These are phyloP conservation scores for Dothideomycetes sp. DNA, from an alignment of 2,329 filamentous ascomycete species.

Conservation along the genomic window DNA sequence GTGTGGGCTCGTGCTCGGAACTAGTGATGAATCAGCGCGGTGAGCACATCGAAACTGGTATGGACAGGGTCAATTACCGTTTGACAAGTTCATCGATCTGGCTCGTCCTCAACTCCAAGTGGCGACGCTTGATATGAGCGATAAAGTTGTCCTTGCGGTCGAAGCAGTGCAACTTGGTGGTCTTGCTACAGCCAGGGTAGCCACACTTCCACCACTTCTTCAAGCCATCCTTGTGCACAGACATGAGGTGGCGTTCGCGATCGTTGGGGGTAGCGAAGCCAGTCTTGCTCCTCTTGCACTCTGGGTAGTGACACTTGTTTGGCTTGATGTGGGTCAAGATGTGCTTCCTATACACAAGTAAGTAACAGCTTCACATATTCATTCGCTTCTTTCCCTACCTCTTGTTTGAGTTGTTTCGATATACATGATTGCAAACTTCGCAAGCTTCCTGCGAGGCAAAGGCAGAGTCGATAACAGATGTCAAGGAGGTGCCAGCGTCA, in stretches of 20 bases:
- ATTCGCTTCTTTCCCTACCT: not conserved
- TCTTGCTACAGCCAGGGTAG: constrained; percentile 44
- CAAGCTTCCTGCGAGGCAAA: not conserved
- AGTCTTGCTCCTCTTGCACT: constrained; percentile 44
- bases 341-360: constrained; percentile 53
- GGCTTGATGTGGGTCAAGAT: constrained; percentile 57
- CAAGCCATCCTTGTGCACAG: constrained; percentile 43
- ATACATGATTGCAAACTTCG: not conserved
- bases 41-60: too few relatives aligned
- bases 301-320: constrained; percentile 46
- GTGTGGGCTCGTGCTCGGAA: not conserved
- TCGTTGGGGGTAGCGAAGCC: constrained; percentile 78
- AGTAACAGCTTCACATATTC: not conserved
- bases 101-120: constrained; percentile 25
- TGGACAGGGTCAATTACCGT: constrained; percentile 5
- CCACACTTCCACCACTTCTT: constrained; percentile 51
- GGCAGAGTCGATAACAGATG: not conserved
- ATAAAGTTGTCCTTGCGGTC: constrained; percentile 79
- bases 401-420: not conserved
- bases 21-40: not conserved
- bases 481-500: not conserved
- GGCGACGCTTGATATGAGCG: constrained; percentile 62
- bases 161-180: constrained; percentile 53
- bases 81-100: constrained; percentile 8
- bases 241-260: constrained; percentile 53